A percentile compares a stretch with the other conserved stretches of the same genome.
Evolutionary conservation across 208 protist species (phyloP).

Genomic region (Zelonia costaricensis): DNA sequence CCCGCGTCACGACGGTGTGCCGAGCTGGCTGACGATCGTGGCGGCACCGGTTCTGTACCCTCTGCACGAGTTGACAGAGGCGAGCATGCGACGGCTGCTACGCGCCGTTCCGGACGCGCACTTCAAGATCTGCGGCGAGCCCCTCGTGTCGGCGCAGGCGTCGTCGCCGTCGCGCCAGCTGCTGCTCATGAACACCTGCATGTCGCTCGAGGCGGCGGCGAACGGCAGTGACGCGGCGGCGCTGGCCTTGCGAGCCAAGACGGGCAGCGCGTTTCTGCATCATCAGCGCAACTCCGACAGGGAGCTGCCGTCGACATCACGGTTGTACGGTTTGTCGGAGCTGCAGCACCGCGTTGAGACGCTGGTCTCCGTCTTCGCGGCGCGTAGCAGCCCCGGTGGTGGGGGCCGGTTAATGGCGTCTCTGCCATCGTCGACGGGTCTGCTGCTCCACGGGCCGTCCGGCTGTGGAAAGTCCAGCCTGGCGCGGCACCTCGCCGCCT

Average conservation of each 20-base stretch:
- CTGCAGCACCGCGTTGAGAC: conserved; percentile 37
- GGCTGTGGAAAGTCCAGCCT: conserved; percentile 83
- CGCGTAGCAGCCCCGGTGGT: conserved; percentile 1
- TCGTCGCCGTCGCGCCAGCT: conserved; percentile 23
- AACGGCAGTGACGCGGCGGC: background rate
- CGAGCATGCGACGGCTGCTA: conserved; percentile 19
- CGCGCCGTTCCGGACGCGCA: conserved; percentile 15
- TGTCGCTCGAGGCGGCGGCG: conserved; percentile 16
- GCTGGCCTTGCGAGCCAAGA: background rate
- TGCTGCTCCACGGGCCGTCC: conserved; percentile 83
- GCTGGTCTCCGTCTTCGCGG: conserved; percentile 41
- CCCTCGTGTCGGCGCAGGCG: conserved; percentile 5
- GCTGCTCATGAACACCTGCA: conserved; percentile 37
- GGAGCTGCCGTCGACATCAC: background rate
- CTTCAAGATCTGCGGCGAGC: conserved; percentile 9
- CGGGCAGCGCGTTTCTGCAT: conserved; percentile 17
- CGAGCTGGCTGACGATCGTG: conserved; percentile 30
- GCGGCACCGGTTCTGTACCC: conserved; percentile 36
- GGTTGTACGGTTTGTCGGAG: conserved; percentile 55
- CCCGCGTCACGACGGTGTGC: conserved; percentile 31
- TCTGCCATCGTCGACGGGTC: conserved; percentile 59
- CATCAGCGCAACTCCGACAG: conserved; percentile 5
- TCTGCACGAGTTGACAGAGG: conserved; percentile 23
- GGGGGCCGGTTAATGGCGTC: conserved; percentile 33
- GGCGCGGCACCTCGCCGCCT: conserved; percentile 30